phyloP scores from a whole-genome alignment of 331 rosid genomes.

The Pyracantha coccinea region DNA sequence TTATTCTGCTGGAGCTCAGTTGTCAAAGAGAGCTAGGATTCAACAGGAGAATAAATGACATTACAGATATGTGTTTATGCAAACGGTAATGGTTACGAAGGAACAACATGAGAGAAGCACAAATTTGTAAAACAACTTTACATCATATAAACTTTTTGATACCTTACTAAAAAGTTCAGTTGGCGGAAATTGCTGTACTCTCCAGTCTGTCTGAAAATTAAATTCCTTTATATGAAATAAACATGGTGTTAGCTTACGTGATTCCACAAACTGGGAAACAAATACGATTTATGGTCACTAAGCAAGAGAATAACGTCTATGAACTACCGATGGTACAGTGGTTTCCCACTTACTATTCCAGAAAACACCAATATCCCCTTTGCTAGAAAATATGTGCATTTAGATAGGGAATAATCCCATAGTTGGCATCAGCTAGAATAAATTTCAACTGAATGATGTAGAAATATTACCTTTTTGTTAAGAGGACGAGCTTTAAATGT shows the following conservation, averaged over 20 bases:
- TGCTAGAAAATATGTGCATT: slow-evolving; percentile 83
- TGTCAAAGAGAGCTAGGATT: slow-evolving; percentile 64
- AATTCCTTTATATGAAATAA: slow-evolving; percentile 53
- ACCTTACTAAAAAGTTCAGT: slow-evolving; percentile 86
- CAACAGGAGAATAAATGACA: slow-evolving; percentile 19
- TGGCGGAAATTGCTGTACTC: slow-evolving; percentile 59
- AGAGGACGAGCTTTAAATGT: slow-evolving; percentile 74
- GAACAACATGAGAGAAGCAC: too few species aligned
- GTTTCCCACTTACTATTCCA: slow-evolving; percentile 72
- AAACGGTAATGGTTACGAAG: background rate
- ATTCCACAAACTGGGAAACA: background rate
- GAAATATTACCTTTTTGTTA: slow-evolving; percentile 57
- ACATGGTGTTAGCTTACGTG: slow-evolving; percentile 2
- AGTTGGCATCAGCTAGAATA: background rate
- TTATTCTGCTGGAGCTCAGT: slow-evolving; percentile 46
- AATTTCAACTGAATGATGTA: background rate
- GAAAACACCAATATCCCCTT: slow-evolving; percentile 80
- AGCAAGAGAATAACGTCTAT: slow-evolving; percentile 4
- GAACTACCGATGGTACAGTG: slow-evolving; percentile 65
- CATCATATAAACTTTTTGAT: background rate
- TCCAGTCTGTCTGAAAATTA: slow-evolving; percentile 62
- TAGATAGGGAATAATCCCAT: slow-evolving; percentile 3
- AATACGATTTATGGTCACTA: background rate
- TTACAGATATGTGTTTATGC: background rate
- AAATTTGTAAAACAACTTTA: too few species aligned